Evolutionary conservation across 2,329 filamentous ascomycete genomes (phyloP), one percentile per base, ranked within the genome.

Genomic region (Pyrenophora seminiperda): DNA sequence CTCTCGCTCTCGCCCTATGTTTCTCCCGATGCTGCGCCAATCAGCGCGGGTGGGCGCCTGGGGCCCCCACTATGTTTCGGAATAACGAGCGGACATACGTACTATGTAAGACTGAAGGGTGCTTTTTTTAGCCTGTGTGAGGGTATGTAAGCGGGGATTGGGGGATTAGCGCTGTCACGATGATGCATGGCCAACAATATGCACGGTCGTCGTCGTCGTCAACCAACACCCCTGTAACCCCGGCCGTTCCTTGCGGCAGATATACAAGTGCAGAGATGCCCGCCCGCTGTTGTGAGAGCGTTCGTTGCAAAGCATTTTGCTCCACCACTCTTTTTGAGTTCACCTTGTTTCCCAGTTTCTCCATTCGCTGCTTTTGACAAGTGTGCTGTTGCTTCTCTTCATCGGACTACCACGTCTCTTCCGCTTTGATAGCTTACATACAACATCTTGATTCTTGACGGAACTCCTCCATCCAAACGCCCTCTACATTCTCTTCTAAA

Each of bases 321-420:
- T 19, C 19, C 31, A 32, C 45, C 53, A 10, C 38, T 41, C 54
- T 48, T 56, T 13, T 32, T 34, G 5, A 9, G 29, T 40, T n/a
- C 27, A 27, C 19, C 15, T 11, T 20, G 20, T n/a, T 50, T 47
- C 42, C 34, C 9, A 27, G 41, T 45, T 30, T 30, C 33, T 45
- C 37, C 9, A 45, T 49, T 44, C 56, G 47, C 41, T 59, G 17
- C 52, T 55, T 59, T 53, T 38, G 51, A 53, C n/a, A 56, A 58
- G 55, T 49, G 53, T 52, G 55, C 55, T 57, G 46, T 45, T 22
- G 31, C 18, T 29, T 24, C 18, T 18, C 34, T 31, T 38, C 27
- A 22, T 18, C 33, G 45, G 47, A 31, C 50, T 49, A 49, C 37
- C 20, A 22, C 32, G 9, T 36, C 22, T 27, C 24, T 27, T 42